Evolutionary conservation across 495 filamentous ascomycete species (phyloP), one percentile per base, ranked within the genome.

Genomic region (Hypoxylon fragiforme): DNA sequence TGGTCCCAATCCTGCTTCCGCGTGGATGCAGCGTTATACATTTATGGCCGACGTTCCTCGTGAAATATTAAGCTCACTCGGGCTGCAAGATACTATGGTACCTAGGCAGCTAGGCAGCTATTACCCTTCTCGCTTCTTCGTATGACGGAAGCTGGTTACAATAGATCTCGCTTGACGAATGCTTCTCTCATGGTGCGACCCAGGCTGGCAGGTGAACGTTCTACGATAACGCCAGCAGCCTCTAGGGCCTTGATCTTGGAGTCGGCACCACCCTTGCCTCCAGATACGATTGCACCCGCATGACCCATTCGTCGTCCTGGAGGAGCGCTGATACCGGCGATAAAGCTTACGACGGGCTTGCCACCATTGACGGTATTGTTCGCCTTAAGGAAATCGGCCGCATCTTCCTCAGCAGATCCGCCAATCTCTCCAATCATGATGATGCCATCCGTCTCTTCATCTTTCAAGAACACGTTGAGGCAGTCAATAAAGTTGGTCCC

Each of bases 361-460:
- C 76, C 76, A 26, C 75, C 75, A 77, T 95, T 90, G 70, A 81
- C 74, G 45, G 84, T 88, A 81, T 97, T 97, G 75, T 96, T 81
- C 64, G 80, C 79, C 80, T 87, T 91, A 70, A 97, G 79, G 81
- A 92, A 98, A 58, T 98, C 94, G 62, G 92, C 91, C 14, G 94
- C 92, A 57, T 98, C 95, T 76, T 98, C 94, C 77, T 98, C 94
- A 41, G 94, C 94, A 42, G 88, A 89, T 57, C 94, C 94, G 72
- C 94, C 94, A 66, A 98, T 97, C 79, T 98, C 94, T 71, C 94
- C 94, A 70, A 98, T 97, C 94, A 98, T 96, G 79, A 98, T 97
- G 67, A 98, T 97, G 72, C 94, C 94, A 67, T 98, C 95, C 34
- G 94, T 98, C 74, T 96, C 92, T 68, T 87, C 82, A 74, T 98